A percentile compares a stretch with the other conserved stretches of the same genome.
Evolutionary conservation across 2,329 filamentous ascomycete species (phyloP).

Genomic region (Pestalotiopsis sp.): DNA sequence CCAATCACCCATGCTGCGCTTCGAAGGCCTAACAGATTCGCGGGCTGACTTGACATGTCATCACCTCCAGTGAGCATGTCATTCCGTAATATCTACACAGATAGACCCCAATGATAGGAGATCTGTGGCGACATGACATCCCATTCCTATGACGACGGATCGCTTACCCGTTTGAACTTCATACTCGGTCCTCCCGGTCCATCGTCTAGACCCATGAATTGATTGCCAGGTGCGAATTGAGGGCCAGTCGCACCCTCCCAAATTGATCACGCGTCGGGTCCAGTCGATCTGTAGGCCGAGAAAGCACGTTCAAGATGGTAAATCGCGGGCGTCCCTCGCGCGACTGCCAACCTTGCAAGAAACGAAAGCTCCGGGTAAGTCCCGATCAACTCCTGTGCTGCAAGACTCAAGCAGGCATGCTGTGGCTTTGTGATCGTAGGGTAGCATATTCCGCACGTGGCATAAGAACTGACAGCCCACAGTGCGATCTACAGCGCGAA

Average conservation of each 20-base stretch:
- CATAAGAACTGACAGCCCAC: not conserved
- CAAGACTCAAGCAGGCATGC: not conserved
- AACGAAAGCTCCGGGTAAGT: conserved; percentile 26
- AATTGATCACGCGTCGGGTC: not conserved
- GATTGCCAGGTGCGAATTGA: not conserved
- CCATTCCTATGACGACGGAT: conserved; percentile 5
- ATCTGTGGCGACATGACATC: not conserved
- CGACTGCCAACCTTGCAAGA: conserved; percentile 27
- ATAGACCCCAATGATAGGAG: not conserved
- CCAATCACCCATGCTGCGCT: no score
- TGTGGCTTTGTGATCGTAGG: not conserved
- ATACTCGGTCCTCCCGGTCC: not conserved
- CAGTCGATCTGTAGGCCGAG: not conserved
- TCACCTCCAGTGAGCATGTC: no score
- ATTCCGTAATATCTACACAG: no score
- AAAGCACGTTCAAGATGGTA: conserved; percentile 21
- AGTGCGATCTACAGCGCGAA: conserved; percentile 24
- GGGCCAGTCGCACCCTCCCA: not conserved
- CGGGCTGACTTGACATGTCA: no score
- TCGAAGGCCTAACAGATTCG: no score
- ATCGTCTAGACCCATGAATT: not conserved
- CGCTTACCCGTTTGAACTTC: not conserved
- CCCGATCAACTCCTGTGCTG: not conserved
- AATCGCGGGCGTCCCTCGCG: conserved; percentile 24
- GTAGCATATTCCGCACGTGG: not conserved